Base-by-base conservation (phyloP, 441 rosid species). In the Kokia cookei region DNA sequence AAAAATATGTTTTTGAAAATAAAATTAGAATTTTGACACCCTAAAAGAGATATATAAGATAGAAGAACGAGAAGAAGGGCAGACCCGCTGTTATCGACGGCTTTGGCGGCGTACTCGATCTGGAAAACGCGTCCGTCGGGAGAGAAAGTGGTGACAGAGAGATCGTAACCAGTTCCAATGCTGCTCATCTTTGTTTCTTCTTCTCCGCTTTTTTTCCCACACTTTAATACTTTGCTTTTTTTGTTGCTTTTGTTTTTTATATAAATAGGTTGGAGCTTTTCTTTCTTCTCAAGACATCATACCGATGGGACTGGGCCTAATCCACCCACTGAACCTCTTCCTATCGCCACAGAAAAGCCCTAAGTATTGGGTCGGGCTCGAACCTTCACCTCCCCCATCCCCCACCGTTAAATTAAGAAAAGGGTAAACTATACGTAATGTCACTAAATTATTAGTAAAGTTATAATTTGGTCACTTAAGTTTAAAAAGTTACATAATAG, bases 61-160 rank as follows among this genome's bases (percentile, higher is more conserved):
- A 65, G 5, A 29, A 50, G 10, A 1, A 47, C 15, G 22, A 11
- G 1, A 69, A 61, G 70, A 14, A 65, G 51, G 15, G 61, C 48
- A 1, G 29, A 96, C 99, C 99, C 99, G 83, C 99, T 96, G 89
- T 96, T 96, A 67, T 96, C 99, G 73, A 96, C 98, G 77, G 97
- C 99, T 83, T 96, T 96, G 69, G 98, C 97, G 60, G 99, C 99
- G 86, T 96, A 96, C 60, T 96, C 97, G 95, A 93, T 96, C 96
- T 96, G 98, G 79, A 93, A 93, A 72, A 96, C 99, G 71, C 99
- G 97, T 76, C 98, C 98, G 66, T 96, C 99, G 64, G 99, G 98
- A 58, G 98, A 96, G 88, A 96, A 96, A 50, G 99, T 93, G 22
- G 99, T 96, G 69, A 96, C 98, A 0, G 97, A 92, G 22, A 93